Conservation (phyloP, 306 rosid genomes). For the Parietaria judaica region DNA sequence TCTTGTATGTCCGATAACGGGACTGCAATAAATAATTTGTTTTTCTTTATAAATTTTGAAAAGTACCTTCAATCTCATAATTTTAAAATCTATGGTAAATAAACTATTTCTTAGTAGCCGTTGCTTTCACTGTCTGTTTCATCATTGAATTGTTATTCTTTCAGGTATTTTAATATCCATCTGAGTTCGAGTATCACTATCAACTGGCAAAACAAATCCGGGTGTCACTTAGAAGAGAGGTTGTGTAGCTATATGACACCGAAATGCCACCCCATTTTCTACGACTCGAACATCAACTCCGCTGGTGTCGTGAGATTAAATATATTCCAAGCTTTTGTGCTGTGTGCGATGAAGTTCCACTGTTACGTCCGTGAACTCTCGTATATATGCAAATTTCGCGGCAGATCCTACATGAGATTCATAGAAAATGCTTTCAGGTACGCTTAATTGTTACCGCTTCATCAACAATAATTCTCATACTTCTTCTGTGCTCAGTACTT, state of each 20-base stretch:
- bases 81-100: too few species aligned
- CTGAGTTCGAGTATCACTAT: constrained; percentile 58
- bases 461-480: too few species aligned
- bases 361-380: constrained; percentile 57
- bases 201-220: constrained; percentile 68
- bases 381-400: constrained; percentile 44
- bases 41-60: too few species aligned
- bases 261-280: constrained; percentile 82
- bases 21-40: too few species aligned
- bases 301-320: constrained; percentile 76
- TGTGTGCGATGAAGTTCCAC: constrained; percentile 88
- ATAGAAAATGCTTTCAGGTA: constrained; percentile 64
- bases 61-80: too few species aligned
- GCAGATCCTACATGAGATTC: constrained; percentile 21
- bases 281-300: constrained; percentile 74
- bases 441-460: not conserved
- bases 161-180: constrained; percentile 73
- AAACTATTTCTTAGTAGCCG: too few species aligned
- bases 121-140: too few species aligned
- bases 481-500: not conserved
- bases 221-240: constrained; percentile 40
- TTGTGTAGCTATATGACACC: constrained; percentile 59
- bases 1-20: too few species aligned
- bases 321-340: constrained; percentile 53
- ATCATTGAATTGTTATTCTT: not conserved